Base-by-base conservation (phyloP, 495 filamentous ascomycete species). In the Penicillium ochrochloron region DNA sequence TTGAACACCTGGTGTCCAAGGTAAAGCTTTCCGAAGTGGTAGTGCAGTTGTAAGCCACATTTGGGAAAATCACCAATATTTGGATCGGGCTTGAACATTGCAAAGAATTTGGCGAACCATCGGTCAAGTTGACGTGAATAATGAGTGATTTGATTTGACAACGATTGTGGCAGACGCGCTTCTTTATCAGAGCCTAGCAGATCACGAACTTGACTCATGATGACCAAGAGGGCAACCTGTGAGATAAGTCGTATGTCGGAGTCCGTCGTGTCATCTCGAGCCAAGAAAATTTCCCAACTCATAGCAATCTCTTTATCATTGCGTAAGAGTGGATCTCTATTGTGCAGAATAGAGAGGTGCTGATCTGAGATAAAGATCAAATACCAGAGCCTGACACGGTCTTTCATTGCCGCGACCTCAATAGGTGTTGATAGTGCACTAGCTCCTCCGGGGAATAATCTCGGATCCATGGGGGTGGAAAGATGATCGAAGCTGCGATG, bases 1-100 rank as follows among this genome's bases (percentile, higher is more conserved):
- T 80, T 74, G 64, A 82, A 80, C 1, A 80, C 76, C 41, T 80
- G 73, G 31, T 78, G 79, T 25, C 76, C 74, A 8, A 83, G 75
- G 52, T 83, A 78, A 2, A 82, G 67, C 61, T 81, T 83, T 6
- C 77, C 78, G 52, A 80, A 80, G 53, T 82, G 76, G 54, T 80
- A 77, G 56, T 83, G 78, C 7, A 82, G 66, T 46, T 76, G 71
- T 12, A 81, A 66, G 3, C 78, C 80, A 37, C 76, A 73, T 9
- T 74, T 71, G 5, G 80, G 80, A 58, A 80, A 83, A 34, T 77
- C 73, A 8, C 79, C 79, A 7, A 81, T 75, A 58, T 73, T 70
- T 12, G 67, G 66, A 57, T 71, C 64, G 15, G 66, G 65, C 54
- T 69, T 76, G 69, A 74, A 71, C 8, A 76, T 53, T 53, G 65